These are phyloP conservation scores for Daldinia loculata DNA, from an alignment of 495 filamentous ascomycete genomes.

Conservation along the genomic window DNA sequence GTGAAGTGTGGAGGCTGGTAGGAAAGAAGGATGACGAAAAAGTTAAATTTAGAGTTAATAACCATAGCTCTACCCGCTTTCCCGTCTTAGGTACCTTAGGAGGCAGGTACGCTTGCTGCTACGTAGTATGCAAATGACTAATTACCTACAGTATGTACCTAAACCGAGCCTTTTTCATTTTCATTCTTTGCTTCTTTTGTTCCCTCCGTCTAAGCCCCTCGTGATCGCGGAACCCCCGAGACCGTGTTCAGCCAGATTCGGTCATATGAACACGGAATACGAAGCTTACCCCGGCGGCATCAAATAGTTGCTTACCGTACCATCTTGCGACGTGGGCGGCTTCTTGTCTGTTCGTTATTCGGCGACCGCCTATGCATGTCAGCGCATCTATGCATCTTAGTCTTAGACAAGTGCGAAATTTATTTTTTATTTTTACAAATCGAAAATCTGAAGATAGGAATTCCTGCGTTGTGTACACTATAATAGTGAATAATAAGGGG, in stretches of 20 bases:
- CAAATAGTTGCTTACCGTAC: slow-evolving; percentile 10
- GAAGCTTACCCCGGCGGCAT: slow-evolving; percentile 16
- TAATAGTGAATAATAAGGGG: neutral
- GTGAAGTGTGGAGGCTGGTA: neutral
- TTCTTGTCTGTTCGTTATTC: neutral
- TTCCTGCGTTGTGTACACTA: neutral
- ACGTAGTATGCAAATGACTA: neutral
- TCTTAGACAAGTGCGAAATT: neutral
- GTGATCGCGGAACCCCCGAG: slow-evolving; percentile 12
- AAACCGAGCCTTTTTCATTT: neutral
- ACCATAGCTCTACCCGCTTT: slow-evolving; percentile 7
- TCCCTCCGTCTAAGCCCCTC: neutral
- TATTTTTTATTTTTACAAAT: neutral
- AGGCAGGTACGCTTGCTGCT: neutral
- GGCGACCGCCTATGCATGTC: neutral
- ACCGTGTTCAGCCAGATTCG: slow-evolving; percentile 5
- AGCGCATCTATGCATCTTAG: neutral
- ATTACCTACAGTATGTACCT: neutral
- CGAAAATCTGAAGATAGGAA: neutral
- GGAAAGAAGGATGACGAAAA: neutral
- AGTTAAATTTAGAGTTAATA: slow-evolving; percentile 12
- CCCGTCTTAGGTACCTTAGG: too few species aligned
- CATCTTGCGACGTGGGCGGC: slow-evolving; percentile 23
- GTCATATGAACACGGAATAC: slow-evolving; percentile 37
- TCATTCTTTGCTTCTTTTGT: neutral